A percentile compares a stretch with the other conserved stretches of the same genome.
Conservation (phyloP, 1,284 basidiomycete species). For the Cryptococcus sp. region DNA sequence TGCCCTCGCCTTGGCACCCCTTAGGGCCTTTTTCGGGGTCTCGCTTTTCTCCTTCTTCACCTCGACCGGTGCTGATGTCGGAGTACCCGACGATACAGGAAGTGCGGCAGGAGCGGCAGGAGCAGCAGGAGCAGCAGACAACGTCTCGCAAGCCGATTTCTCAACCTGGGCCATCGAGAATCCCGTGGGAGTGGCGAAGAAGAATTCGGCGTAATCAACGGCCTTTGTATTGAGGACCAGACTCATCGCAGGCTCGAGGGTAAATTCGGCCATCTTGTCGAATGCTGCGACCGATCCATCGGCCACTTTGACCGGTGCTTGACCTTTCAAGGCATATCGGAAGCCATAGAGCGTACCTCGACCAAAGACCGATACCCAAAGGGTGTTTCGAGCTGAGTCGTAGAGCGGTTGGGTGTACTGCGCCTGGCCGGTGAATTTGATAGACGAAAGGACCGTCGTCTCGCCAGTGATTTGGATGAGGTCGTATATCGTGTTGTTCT, state of each 20-base stretch:
- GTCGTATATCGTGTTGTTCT: constrained; percentile 33
- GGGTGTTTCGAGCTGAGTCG: constrained; percentile 19
- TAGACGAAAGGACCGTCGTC: constrained; percentile 30
- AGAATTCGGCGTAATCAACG: constrained; percentile 21
- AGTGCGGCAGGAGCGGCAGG: background rate
- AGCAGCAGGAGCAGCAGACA: background rate
- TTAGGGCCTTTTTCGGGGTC: background rate
- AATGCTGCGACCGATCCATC: constrained; percentile 20
- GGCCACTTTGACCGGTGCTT: constrained; percentile 22
- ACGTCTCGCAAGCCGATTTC: background rate
- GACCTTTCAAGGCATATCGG: constrained; percentile 35
- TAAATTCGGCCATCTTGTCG: constrained; percentile 27
- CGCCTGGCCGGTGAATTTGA: constrained; percentile 25
- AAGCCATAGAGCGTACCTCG: constrained; percentile 31
- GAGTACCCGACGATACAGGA: background rate
- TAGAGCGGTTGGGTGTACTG: constrained; percentile 34
- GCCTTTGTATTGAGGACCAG: constrained; percentile 16
- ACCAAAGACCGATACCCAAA: constrained; percentile 31
- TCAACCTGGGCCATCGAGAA: constrained; percentile 26
- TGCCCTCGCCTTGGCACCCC: background rate
- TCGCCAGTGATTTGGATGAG: constrained; percentile 38
- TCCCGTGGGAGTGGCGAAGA: constrained; percentile 28
- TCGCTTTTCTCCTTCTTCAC: background rate
- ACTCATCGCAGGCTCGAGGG: constrained; percentile 26
- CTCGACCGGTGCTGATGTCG: background rate